Evolutionary conservation across 2,329 filamentous ascomycete species (phyloP), one percentile per base, ranked within the genome.

Genomic region (Gaeumannomyces tritici): DNA sequence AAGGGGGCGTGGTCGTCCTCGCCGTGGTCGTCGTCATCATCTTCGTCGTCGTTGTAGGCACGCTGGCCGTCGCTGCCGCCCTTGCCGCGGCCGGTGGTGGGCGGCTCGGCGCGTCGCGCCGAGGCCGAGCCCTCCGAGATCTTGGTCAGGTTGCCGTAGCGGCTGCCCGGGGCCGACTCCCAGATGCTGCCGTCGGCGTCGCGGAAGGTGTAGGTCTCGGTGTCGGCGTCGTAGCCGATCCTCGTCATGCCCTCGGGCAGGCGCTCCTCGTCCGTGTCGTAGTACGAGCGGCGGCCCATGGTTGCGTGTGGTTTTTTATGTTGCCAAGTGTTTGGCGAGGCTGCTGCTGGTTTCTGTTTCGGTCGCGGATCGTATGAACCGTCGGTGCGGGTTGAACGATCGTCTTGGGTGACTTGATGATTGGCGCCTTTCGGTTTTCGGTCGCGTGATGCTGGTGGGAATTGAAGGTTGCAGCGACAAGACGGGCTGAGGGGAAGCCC

Each of bases 141-240:
- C 35, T 73, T 75, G 27, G 73, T 76, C 56, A 84, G 73, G 9
- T 69, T 67, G 24, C 80, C 79, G 65, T 81, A 81, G 29, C 71
- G 75, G 55, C 73, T 76, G 24, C 80, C 80, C 1, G 77, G 73
- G 0, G 73, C 74, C 51, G 77, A 76, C 69, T 80, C 76, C 73
- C 77, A 82, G 61, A 75, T 68, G 42, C 67, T 70, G 58, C 79
- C 80, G 24, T 76, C 71, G 61, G 66, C 62, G 63, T 79, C 77
- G 61, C 73, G 74, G 71, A 77, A 82, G 47, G 75, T 78, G 72
- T 82, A 81, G 31, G 69, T 73, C 66, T 80, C 72, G 4, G 72
- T 75, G 68, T 81, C 79, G 64, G 79, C 77, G 64, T 82, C 80
- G 69, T 83, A 82, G 65, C 79, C 79, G 42, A 80, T 73, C 60